Evolutionary conservation across 352 stramenopile genomes (phyloP), one percentile per base, ranked within the genome.

Genomic region (Globisporangium middletonii): DNA sequence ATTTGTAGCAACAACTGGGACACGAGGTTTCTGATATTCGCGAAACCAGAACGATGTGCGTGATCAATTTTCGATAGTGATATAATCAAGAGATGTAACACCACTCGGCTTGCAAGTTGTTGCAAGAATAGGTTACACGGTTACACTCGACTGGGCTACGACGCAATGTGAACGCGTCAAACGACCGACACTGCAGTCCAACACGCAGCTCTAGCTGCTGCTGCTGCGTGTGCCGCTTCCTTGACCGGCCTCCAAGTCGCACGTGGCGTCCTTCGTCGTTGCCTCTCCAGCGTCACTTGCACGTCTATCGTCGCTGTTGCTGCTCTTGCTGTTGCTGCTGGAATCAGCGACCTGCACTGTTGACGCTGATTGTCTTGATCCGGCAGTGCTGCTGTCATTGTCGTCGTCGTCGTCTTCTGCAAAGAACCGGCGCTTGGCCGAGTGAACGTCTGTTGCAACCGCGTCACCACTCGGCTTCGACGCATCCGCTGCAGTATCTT

Each of bases 381-480:
- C 18, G 27, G 11, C n/a, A 41, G 51, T 18, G 35, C 33, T 38
- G 33, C 1, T 7, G 11, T 55, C 47, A n/a, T 46, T 7, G 11
- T 55, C 47, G 30, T 46, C 55, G 11, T 48, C 46, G 15, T 55
- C 55, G 15, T 54, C 50, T 18, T 55, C 55, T 13, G 55, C 48
- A 38, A 61, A 61, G 49, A 61, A 61, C 23, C 50, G 55, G 28
- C 55, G 55, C 47, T 61, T 61, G 9, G 35, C 46, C 13, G 41
- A 47, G 13, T 48, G 46, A 2, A 50, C 35, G 6, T 26, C 23
- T 3, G 41, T 41, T 2, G n/a, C 27, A 15, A 30, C 43, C 9
- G 26, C 52, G 15, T 44, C 45, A 11, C 16, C 33, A 15, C 0
- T 26, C 8, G n/a, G 11, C 19, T 28, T 19, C 2, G 26, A 23